Evolutionary conservation across 2,329 filamentous ascomycete genomes (phyloP).

Genomic region (Colletotrichum lindemuthianum): DNA sequence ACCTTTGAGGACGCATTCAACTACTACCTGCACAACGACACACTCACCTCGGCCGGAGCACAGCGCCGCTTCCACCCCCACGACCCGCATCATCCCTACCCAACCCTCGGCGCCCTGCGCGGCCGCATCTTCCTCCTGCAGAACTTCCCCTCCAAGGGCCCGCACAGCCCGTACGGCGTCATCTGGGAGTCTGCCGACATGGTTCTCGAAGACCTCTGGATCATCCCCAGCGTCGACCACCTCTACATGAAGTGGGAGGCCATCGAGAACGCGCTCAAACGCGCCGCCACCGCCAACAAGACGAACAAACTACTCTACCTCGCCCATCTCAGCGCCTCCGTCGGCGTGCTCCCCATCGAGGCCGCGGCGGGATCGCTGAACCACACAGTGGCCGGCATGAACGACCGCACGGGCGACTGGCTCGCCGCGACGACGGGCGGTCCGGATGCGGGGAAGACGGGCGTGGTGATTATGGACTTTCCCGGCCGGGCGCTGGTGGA

Average conservation of each 20-base stretch:
- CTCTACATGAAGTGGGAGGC: constrained; percentile 59
- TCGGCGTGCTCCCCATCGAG: constrained; percentile 60
- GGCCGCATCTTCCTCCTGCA: constrained; percentile 59
- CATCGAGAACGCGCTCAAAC: constrained; percentile 52
- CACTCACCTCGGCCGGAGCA: constrained; percentile 48
- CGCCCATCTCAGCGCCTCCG: constrained; percentile 58
- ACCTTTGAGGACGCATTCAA: constrained; percentile 59
- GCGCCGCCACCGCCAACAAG: constrained; percentile 44
- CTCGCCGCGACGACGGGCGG: constrained; percentile 40
- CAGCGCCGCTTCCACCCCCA: constrained; percentile 49
- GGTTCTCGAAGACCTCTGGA: constrained; percentile 58
- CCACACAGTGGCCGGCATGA: constrained; percentile 56
- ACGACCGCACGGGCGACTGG: constrained; percentile 59
- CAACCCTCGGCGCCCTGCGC: constrained; percentile 56
- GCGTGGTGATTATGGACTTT: constrained; percentile 61
- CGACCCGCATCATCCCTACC: constrained; percentile 46
- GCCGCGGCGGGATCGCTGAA: constrained; percentile 59
- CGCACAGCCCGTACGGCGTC: constrained; percentile 50
- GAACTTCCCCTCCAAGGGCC: constrained; percentile 50
- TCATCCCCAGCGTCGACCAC: constrained; percentile 53
- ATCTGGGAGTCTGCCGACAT: constrained; percentile 57
- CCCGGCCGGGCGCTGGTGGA: constrained; percentile 55
- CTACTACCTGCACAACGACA: constrained; percentile 48
- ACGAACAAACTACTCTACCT: constrained; percentile 54
- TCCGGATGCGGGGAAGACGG: constrained; percentile 45